Conservation (phyloP, 1,284 basidiomycete species). For the Sparassis latifolia region DNA sequence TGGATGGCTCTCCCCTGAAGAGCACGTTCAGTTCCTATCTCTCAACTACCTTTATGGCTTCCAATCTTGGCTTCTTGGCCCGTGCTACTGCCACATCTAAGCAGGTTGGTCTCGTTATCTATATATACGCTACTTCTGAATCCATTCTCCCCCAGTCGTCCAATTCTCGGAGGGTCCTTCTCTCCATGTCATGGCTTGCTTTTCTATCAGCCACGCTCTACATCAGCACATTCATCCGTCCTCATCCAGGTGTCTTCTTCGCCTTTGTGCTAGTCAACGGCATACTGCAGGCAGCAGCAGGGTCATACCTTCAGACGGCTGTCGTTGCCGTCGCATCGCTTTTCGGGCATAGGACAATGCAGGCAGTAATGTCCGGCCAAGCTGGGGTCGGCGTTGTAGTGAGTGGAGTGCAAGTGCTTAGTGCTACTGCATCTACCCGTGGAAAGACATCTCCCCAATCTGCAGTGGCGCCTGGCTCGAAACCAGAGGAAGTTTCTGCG, state of each 20-base stretch:
- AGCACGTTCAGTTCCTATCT: conserved; percentile 66
- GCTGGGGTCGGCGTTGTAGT: conserved; percentile 72
- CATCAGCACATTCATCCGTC: conserved; percentile 49
- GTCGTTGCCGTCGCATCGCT: conserved; percentile 65
- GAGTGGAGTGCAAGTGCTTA: conserved; percentile 64
- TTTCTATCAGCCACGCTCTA: conserved; percentile 50
- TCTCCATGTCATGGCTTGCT: conserved; percentile 28
- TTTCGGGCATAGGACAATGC: conserved; percentile 63
- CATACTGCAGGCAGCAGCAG: conserved; percentile 46
- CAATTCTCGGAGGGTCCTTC: conserved; percentile 18
- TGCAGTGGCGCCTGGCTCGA: conserved; percentile 21
- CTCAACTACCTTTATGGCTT: conserved; percentile 53
- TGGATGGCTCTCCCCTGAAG: conserved; percentile 48
- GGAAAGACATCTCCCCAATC: conserved; percentile 23
- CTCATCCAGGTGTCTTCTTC: conserved; percentile 53
- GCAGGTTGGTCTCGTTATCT: conserved; percentile 39
- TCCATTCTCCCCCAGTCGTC: conserved; percentile 13
- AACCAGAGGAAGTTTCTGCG: conserved; percentile 53
- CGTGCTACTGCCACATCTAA: conserved; percentile 65
- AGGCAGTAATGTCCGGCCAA: conserved; percentile 70
- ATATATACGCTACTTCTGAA: neutral
- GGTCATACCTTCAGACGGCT: conserved; percentile 65
- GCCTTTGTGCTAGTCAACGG: conserved; percentile 56
- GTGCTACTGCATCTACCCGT: conserved; percentile 47
- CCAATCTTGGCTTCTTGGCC: conserved; percentile 63